Base-by-base conservation (phyloP, 306 rosid genomes). In the Cyamopsis tetragonoloba region DNA sequence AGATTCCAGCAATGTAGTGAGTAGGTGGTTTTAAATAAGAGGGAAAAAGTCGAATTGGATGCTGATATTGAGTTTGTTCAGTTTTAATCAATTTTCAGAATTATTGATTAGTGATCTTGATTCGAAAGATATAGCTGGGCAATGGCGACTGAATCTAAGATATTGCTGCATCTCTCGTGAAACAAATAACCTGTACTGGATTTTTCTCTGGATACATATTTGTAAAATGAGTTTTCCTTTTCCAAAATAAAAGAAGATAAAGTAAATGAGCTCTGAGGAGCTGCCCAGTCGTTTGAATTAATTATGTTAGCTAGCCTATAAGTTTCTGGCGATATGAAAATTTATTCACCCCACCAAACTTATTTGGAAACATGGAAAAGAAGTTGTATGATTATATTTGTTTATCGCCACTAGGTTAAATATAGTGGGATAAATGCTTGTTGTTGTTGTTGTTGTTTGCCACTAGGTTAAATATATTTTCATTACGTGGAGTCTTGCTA, bases 51-150 rank as follows among this genome's bases (percentile, higher is more conserved):
- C 32, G 60, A 66, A 15, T 42, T 62, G 60, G 51, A n/a, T 53
- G 49, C 24, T 51, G 49, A 30, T 42, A 4, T 66, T n/a, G 10
- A 53, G 47, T 73, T 34, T 28, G 12, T 47, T 78, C 26, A 30
- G 11, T 12, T 44, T 51, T 62, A 31, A 22, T 54, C 62, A 34
- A 54, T 39, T 44, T 34, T 54, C 5, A 6, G 27, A 23, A 22
- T 42, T 51, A n/a, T n/a, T n/a, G n/a, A n/a, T n/a, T n/a, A 12
- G 10, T 35, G 15, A 18, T 7, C 13, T 1, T 2, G 62, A 50
- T 39, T 46, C 37, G 14, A 50, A 41, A 39, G 34, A 18, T 50
- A 11, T 42, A 18, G 42, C 22, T 43, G 15, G 20, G 15, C 1
- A 12, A 53, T 2, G 50, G 43, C 48, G 0, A 41, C 13, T 48